These are phyloP conservation scores for Mallotus japonicus DNA, from an alignment of 441 rosid species.

Conservation along the genomic window DNA sequence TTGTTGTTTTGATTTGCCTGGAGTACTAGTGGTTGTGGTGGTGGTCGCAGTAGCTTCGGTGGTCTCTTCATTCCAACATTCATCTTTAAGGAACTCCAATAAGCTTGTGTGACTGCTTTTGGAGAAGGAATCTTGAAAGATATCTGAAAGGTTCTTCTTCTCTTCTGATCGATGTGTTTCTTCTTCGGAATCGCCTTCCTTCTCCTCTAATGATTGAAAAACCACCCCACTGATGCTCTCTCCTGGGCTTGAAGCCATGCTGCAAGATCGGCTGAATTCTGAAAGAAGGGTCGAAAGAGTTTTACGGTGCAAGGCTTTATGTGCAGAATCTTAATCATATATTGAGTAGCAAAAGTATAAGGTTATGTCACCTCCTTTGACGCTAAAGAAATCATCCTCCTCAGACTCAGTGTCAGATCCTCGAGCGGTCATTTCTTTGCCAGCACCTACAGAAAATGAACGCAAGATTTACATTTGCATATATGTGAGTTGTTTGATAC, in stretches of 20 bases:
- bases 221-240: conserved; percentile 2
- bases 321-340: too few species aligned
- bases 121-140: conserved; percentile 11
- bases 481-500: too few species aligned
- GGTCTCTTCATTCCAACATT: conserved; percentile 19
- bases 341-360: too few species aligned
- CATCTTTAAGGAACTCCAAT: conserved; percentile 28
- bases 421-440: conserved; percentile 19
- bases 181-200: not conserved
- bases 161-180: not conserved
- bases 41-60: not conserved
- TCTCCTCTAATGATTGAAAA: not conserved
- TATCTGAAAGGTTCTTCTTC: conserved; percentile 6
- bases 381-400: conserved; percentile 38
- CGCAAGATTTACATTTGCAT: not conserved
- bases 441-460: conserved; percentile 13
- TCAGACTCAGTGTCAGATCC: conserved; percentile 32
- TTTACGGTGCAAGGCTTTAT: not conserved
- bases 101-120: conserved; percentile 22
- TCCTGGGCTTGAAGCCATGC: conserved; percentile 17
- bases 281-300: not conserved
- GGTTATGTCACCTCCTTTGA: conserved; percentile 19
- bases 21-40: too few species aligned
- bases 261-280: conserved; percentile 23
- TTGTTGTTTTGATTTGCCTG: not conserved